These are phyloP conservation scores for Artemisia annua DNA, from an alignment of 129 eudicot species.

Conservation along the genomic window DNA sequence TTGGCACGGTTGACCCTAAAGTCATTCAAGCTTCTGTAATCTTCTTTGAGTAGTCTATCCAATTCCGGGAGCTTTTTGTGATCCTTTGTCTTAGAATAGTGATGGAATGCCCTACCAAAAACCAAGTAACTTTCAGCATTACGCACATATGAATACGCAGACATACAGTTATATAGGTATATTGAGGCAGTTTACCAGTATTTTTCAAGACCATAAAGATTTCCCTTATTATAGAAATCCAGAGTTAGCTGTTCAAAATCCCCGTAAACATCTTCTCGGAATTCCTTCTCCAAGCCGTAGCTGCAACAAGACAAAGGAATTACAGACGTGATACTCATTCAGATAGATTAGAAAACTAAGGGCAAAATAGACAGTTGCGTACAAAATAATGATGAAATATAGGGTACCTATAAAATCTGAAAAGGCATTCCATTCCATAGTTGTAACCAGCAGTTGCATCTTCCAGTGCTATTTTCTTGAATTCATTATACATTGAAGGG, in stretches of 20 bases:
- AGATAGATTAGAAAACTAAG: no score
- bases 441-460: conserved; percentile 81
- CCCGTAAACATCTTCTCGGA: conserved; percentile 63
- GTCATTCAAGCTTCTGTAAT: conserved; percentile 71
- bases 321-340: background rate
- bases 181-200: conserved; percentile 54
- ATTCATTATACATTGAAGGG: conserved; percentile 85
- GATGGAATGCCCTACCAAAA: conserved; percentile 84
- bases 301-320: conserved; percentile 39
- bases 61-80: conserved; percentile 63
- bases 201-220: conserved; percentile 94
- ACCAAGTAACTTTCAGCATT: background rate
- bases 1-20: conserved; percentile 52
- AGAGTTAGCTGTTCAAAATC: conserved; percentile 85
- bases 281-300: conserved; percentile 94
- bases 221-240: conserved; percentile 72
- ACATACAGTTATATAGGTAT: background rate
- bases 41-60: conserved; percentile 76
- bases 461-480: conserved; percentile 77
- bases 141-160: background rate
- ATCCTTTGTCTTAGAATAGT: conserved; percentile 53
- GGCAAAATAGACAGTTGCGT: background rate
- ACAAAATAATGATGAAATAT: conserved; percentile 10
- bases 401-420: conserved; percentile 77
- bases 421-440: conserved; percentile 86